These are phyloP conservation scores for Aspergillus clavatus DNA, from an alignment of 2,329 filamentous ascomycete species.

Conservation along the genomic window DNA sequence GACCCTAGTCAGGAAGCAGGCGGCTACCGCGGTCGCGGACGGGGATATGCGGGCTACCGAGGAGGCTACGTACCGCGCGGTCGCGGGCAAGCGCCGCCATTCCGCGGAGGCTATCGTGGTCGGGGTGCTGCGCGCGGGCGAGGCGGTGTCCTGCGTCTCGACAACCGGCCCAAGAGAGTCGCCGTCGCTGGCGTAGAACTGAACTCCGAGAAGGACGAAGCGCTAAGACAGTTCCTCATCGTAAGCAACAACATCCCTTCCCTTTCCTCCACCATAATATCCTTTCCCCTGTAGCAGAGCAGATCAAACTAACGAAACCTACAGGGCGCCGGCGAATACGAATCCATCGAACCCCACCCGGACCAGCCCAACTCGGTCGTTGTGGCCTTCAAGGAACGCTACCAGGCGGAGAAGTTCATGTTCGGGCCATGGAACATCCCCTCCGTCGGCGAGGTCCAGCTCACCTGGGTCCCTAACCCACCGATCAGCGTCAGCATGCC, in stretches of 20 bases:
- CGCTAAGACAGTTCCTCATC: conserved; percentile 53
- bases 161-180: conserved; percentile 55
- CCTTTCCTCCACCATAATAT: no score
- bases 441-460: conserved; percentile 50
- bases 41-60: conserved; percentile 31
- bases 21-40: conserved; percentile 35
- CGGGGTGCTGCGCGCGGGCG: conserved; percentile 39
- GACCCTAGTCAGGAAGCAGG: conserved; percentile 39
- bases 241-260: conserved; percentile 31
- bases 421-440: conserved; percentile 46
- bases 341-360: conserved; percentile 41
- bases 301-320: conserved; percentile 13
- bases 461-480: conserved; percentile 50
- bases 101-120: conserved; percentile 40
- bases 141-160: conserved; percentile 52
- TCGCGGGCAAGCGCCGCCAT: conserved; percentile 38
- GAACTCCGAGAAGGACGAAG: conserved; percentile 50
- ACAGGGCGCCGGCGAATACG: conserved; percentile 45
- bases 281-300: no score
- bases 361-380: conserved; percentile 38
- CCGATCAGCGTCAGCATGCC: conserved; percentile 19
- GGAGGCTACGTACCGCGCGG: conserved; percentile 39
- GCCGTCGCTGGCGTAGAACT: conserved; percentile 47
- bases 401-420: conserved; percentile 53
- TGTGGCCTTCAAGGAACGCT: conserved; percentile 46